Evolutionary conservation across 1,139 yeast species (phyloP).

Genomic region (Zhuliangozyma blackwelliae): DNA sequence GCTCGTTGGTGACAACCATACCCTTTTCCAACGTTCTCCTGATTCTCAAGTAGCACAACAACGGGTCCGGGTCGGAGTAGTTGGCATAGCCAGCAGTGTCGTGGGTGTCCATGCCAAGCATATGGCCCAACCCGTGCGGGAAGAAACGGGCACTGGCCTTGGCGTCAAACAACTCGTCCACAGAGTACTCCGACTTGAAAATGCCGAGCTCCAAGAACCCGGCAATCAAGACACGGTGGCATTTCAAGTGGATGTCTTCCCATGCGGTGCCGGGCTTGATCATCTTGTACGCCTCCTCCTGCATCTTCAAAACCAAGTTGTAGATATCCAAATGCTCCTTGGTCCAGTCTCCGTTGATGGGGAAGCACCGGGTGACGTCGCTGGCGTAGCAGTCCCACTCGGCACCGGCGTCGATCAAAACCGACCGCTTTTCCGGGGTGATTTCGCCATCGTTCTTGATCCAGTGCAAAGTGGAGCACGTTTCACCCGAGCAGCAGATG

Average conservation of each 20-base stretch:
- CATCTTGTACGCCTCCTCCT: constrained; percentile 56
- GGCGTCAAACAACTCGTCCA: constrained; percentile 64
- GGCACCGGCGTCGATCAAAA: constrained; percentile 94
- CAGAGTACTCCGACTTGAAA: constrained; percentile 56
- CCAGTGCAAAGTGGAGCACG: constrained; percentile 88
- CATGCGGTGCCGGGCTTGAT: constrained; percentile 81
- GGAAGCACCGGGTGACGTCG: constrained; percentile 95
- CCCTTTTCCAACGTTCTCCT: constrained; percentile 68
- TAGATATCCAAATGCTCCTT: constrained; percentile 82
- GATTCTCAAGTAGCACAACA: constrained; percentile 71
- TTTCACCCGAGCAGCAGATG: constrained; percentile 90
- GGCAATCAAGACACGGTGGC: constrained; percentile 73
- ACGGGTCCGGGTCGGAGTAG: constrained; percentile 75
- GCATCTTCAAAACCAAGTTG: constrained; percentile 82
- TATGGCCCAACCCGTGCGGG: constrained; percentile 95
- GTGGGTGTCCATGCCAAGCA: constrained; percentile 92
- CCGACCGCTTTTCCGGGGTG: constrained; percentile 48
- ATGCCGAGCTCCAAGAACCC: constrained; percentile 73
- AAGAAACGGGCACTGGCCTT: constrained; percentile 74
- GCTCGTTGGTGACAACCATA: constrained; percentile 93
- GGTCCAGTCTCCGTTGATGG: constrained; percentile 85
- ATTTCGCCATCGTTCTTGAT: constrained; percentile 74
- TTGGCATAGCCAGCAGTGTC: constrained; percentile 90
- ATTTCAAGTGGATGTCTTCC: constrained; percentile 78
- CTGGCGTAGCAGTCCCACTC: constrained; percentile 93